Evolutionary conservation across 371 early-diverging fungal genomes (phyloP).

Genomic region (Circinella minor): DNA sequence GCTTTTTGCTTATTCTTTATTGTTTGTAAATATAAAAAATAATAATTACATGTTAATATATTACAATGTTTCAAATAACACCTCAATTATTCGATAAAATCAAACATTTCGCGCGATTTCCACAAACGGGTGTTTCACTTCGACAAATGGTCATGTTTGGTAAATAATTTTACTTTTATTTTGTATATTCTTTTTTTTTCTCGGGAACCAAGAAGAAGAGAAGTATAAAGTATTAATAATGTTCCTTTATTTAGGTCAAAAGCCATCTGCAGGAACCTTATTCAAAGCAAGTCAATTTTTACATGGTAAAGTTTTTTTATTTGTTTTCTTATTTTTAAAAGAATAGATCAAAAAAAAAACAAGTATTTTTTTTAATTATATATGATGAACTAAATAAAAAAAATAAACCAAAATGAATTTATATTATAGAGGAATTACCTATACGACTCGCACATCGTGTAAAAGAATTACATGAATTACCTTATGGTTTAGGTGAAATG

Average conservation of each 20-base stretch:
- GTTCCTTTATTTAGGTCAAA: slow-evolving; percentile 58
- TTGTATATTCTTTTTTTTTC: no score
- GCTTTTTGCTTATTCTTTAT: slow-evolving; percentile 3
- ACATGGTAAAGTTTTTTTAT: slow-evolving; percentile 45
- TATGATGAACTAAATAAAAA: slow-evolving; percentile 32
- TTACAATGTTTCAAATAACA: slow-evolving; percentile 50
- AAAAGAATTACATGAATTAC: slow-evolving; percentile 92
- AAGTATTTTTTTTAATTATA: slow-evolving; percentile 2
- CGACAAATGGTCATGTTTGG: slow-evolving; percentile 95
- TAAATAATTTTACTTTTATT: slow-evolving; percentile 19
- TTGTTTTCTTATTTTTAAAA: not conserved
- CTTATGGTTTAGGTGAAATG: slow-evolving; percentile 88
- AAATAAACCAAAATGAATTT: no score
- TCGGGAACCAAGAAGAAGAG: no score
- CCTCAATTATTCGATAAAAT: slow-evolving; percentile 69
- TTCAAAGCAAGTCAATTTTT: slow-evolving; percentile 89
- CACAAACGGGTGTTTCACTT: slow-evolving; percentile 91
- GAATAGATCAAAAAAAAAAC: not conserved
- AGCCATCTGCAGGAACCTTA: slow-evolving; percentile 78
- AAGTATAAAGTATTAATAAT: no score
- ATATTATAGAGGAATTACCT: slow-evolving; percentile 81
- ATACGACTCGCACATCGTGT: slow-evolving; percentile 95
- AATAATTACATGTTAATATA: not conserved
- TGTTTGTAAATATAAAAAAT: slow-evolving; percentile 2
- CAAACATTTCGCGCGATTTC: slow-evolving; percentile 76